phyloP scores from a whole-genome alignment of 1,284 basidiomycete species.

The Cryptococcus sp. region DNA sequence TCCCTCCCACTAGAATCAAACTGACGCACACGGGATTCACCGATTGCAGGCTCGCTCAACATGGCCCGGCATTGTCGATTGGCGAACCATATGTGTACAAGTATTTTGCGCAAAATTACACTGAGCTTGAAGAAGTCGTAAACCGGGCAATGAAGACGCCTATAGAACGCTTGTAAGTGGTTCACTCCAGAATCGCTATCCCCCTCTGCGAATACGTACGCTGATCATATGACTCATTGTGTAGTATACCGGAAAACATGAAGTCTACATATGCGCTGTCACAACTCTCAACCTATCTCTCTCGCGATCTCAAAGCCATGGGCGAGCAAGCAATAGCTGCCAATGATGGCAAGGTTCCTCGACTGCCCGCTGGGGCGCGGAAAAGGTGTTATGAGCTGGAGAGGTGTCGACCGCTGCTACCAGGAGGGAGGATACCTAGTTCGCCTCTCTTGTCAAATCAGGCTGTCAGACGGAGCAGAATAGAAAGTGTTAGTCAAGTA shows the following conservation, averaged over 20 bases:
- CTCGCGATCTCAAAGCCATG: slow-evolving; percentile 32
- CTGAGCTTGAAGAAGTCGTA: slow-evolving; percentile 25
- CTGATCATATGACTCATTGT: neutral
- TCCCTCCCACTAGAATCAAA: neutral
- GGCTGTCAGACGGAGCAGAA: too few species aligned
- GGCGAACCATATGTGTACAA: slow-evolving; percentile 48
- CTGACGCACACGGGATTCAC: too few species aligned
- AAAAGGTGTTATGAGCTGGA: slow-evolving; percentile 31
- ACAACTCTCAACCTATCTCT: slow-evolving; percentile 24
- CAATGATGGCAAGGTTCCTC: slow-evolving; percentile 26
- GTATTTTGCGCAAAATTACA: slow-evolving; percentile 34
- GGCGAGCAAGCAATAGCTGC: slow-evolving; percentile 13
- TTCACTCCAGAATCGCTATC: neutral
- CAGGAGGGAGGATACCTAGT: slow-evolving; percentile 18
- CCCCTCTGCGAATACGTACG: neutral
- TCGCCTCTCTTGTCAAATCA: neutral
- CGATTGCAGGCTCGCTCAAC: slow-evolving; percentile 26
- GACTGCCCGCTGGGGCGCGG: slow-evolving; percentile 15
- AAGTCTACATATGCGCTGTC: slow-evolving; percentile 19
- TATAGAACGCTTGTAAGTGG: slow-evolving; percentile 33
- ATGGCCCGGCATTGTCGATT: slow-evolving; percentile 40
- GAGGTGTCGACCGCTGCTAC: slow-evolving; percentile 18
- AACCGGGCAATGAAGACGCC: slow-evolving; percentile 31
- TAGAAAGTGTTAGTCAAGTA: neutral
- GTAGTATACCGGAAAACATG: slow-evolving; percentile 35